Evolutionary conservation across 495 filamentous ascomycete genomes (phyloP).

Genomic region (Chaetomidium leptoderma): DNA sequence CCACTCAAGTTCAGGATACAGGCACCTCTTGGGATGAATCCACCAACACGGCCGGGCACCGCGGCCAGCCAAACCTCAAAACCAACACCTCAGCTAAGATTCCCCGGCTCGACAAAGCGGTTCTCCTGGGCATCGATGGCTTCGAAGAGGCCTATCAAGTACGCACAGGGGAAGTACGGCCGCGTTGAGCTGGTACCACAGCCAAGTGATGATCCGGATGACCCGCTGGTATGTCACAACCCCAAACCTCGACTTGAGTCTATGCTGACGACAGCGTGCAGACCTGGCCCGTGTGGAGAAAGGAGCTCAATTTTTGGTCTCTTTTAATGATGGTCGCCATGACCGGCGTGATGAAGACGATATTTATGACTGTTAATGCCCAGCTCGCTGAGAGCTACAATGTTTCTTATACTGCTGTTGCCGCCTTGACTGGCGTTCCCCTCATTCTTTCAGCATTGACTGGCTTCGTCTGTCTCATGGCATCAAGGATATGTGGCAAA

Average conservation of each 20-base stretch:
- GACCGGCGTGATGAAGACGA: conserved; percentile 47
- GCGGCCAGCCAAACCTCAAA: conserved; percentile 19
- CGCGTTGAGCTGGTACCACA: conserved; percentile 47
- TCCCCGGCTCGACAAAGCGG: conserved; percentile 32
- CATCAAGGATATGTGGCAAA: conserved; percentile 45
- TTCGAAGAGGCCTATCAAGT: conserved; percentile 43
- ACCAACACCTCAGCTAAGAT: conserved; percentile 17
- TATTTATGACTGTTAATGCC: conserved; percentile 44
- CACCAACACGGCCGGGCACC: conserved; percentile 30
- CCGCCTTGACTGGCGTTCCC: conserved; percentile 47
- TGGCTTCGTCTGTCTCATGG: conserved; percentile 37
- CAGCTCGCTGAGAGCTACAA: conserved; percentile 37
- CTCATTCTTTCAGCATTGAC: conserved; percentile 46
- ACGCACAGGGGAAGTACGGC: conserved; percentile 41
- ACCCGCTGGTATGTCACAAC: conserved; percentile 41
- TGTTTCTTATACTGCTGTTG: conserved; percentile 42
- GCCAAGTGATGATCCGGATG: conserved; percentile 46
- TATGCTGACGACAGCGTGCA: conserved; percentile 17
- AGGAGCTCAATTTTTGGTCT: conserved; percentile 43
- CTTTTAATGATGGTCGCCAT: conserved; percentile 42
- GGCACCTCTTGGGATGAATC: conserved; percentile 27
- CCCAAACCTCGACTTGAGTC: neutral
- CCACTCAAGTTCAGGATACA: conserved; percentile 21
- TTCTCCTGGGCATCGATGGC: conserved; percentile 35
- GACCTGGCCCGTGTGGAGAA: conserved; percentile 50